Percentiles rank a stretch among this genome's conserved stretches.
Conservation (phyloP, 2,329 filamentous ascomycete genomes). For the Xylariaceae sp. region DNA sequence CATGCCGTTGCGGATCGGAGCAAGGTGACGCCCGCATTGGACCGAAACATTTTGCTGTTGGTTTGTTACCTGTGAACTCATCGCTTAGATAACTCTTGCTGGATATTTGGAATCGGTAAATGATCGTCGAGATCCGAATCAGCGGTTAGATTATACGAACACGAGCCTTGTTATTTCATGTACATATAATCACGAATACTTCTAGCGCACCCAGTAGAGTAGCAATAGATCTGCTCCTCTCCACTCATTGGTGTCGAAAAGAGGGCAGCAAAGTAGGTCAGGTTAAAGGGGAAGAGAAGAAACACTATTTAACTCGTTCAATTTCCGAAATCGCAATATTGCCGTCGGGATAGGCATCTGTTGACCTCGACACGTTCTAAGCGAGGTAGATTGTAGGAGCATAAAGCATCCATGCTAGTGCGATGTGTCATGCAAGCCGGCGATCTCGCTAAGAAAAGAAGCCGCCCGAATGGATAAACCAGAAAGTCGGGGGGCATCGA, state of each 20-base stretch:
- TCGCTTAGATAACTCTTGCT: slow-evolving; percentile 17
- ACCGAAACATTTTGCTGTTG: slow-evolving; percentile 1
- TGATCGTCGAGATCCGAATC: not conserved
- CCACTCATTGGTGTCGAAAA: too few relatives aligned
- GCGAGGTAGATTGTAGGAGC: too few relatives aligned
- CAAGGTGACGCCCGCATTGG: not conserved
- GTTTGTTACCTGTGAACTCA: slow-evolving; percentile 5
- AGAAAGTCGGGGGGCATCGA: slow-evolving; percentile 6
- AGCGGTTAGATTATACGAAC: slow-evolving; percentile 4
- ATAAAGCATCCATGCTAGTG: slow-evolving; percentile 11
- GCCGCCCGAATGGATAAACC: not conserved
- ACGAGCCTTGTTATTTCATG: not conserved
- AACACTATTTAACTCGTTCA: too few relatives aligned
- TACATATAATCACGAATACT: too few relatives aligned
- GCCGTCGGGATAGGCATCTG: too few relatives aligned
- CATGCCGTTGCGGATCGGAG: slow-evolving; percentile 10
- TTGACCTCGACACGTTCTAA: too few relatives aligned
- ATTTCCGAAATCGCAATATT: too few relatives aligned
- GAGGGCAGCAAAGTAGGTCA: too few relatives aligned
- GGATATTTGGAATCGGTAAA: slow-evolving; percentile 22
- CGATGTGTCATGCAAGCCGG: slow-evolving; percentile 3
- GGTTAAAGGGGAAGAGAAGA: too few relatives aligned
- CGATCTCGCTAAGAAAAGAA: slow-evolving; percentile 22
- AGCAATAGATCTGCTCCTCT: too few relatives aligned
- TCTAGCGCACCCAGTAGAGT: too few relatives aligned